Base-by-base conservation (phyloP, 768 basidiomycete genomes). In the Kwoniella dejecticola region DNA sequence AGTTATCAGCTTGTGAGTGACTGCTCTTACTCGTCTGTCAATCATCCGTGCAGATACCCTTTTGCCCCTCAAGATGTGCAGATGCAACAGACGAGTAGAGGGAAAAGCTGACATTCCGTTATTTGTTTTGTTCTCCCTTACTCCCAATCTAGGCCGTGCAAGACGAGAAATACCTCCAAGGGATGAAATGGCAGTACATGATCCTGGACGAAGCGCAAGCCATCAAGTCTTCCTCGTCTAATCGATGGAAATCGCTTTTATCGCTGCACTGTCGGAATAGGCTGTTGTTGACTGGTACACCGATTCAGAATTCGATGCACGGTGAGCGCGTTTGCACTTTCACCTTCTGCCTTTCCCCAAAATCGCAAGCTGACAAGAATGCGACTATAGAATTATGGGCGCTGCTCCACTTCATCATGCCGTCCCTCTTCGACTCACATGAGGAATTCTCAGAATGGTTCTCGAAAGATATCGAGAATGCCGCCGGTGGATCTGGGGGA, bases 361-460 rank as follows among this genome's bases (percentile, higher is more conserved):
- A 33, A 52, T 3, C 17, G 11, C 8, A 19, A 44, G 47, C 57
- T 58, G 57, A 58, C 19, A 23, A 11, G 19, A 7, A 17, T 53
- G 3, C 13, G 30, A 19, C 71, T 7, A 7, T 15, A 95, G 96
- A 99, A 80, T 82, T 99, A 17, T 99, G 96, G 96, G 96, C 96
- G 1, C 83, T 99, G 60, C 83, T 99, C 42, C 96, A 99, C 78
- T 99, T 99, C 82, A 98, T 99, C 81, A 99, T 99, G 96, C 96
- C 96, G 2, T 94, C 90, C 76, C 82, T 99, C 55, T 99, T 99
- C 79, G 96, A 98, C 78, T 97, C 94, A 13, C 94, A 98, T 72
- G 94, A 98, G 74, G 96, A 99, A 80, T 99, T 99, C 82, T 92
- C 89, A 76, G 95, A 98, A 78, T 99, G 96, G 96, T 99, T 99